Conservation (phyloP, 345 rosid species). For the Camelina sativa region DNA sequence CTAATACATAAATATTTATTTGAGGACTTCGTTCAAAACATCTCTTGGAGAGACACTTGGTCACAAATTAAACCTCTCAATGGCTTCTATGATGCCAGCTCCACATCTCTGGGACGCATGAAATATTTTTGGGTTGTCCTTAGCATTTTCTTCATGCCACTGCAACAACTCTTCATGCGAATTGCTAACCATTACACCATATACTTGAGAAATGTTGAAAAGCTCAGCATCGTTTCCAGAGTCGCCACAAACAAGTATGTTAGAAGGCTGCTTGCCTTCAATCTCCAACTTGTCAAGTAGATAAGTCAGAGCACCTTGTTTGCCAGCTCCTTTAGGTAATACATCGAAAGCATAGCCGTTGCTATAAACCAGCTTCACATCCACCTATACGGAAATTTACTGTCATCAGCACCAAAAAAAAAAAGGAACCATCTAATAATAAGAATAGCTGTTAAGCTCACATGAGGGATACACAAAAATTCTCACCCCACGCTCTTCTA, state of each 20-base stretch:
- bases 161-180: slow-evolving; percentile 78
- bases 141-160: slow-evolving; percentile 74
- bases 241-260: slow-evolving; percentile 90
- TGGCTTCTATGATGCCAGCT: slow-evolving; percentile 84
- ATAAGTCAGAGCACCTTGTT: slow-evolving; percentile 83
- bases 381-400: slow-evolving; percentile 54
- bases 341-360: slow-evolving; percentile 78
- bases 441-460: slow-evolving; percentile 13
- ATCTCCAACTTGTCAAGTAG: slow-evolving; percentile 61
- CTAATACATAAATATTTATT: too few relatives aligned
- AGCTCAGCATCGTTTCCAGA: slow-evolving; percentile 94
- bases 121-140: slow-evolving; percentile 59
- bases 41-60: slow-evolving; percentile 75
- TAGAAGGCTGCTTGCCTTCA: slow-evolving; percentile 56
- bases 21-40: slow-evolving; percentile 38
- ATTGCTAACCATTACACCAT: slow-evolving; percentile 93
- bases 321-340: slow-evolving; percentile 82
- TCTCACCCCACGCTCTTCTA: slow-evolving; percentile 72
- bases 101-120: slow-evolving; percentile 79
- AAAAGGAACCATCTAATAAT: slow-evolving; percentile 18
- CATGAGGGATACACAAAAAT: slow-evolving; percentile 9
- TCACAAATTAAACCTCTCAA: slow-evolving; percentile 68
- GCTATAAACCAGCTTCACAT: slow-evolving; percentile 77
- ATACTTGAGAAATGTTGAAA: slow-evolving; percentile 62
- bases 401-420: not conserved